These are phyloP conservation scores for Epichloe festucae DNA, from an alignment of 2,329 filamentous ascomycete species.

Conservation along the genomic window DNA sequence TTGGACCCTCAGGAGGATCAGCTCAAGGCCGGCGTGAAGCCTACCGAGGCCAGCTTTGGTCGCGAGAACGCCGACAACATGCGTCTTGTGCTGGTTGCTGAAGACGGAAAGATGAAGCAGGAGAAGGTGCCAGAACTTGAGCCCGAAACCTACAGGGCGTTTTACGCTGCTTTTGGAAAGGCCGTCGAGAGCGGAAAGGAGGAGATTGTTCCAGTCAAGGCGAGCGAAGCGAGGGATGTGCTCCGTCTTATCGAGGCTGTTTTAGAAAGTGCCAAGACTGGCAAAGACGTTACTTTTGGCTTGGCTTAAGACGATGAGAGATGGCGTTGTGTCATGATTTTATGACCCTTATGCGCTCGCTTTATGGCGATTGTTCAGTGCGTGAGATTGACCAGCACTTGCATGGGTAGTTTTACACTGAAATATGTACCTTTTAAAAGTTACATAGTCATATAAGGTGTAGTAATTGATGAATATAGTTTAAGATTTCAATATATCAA, in stretches of 20 bases:
- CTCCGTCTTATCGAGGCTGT: conserved; percentile 39
- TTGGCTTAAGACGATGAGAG: no score
- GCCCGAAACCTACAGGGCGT: conserved; percentile 54
- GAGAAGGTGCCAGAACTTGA: conserved; percentile 43
- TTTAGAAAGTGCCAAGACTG: conserved; percentile 34
- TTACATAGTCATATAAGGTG: no score
- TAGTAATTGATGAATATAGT: no score
- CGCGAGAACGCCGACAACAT: conserved; percentile 48
- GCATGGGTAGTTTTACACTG: no score
- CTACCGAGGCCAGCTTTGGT: conserved; percentile 51
- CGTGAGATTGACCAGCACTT: no score
- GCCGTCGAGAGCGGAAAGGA: conserved; percentile 34
- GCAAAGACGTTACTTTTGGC: conserved; percentile 28
- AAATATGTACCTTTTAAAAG: no score
- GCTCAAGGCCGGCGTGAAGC: conserved; percentile 49
- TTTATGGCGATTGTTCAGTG: no score
- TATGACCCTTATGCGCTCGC: no score
- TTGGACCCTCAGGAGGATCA: conserved; percentile 68
- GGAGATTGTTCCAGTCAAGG: conserved; percentile 38
- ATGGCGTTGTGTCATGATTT: no score
- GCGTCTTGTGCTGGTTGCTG: conserved; percentile 41
- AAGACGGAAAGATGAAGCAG: conserved; percentile 36
- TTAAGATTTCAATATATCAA: no score
- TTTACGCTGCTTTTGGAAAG: conserved; percentile 45
- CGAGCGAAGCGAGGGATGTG: conserved; percentile 39